Evolutionary conservation across 2,329 filamentous ascomycete genomes (phyloP).

Genomic region (Fonsecaea erecta): DNA sequence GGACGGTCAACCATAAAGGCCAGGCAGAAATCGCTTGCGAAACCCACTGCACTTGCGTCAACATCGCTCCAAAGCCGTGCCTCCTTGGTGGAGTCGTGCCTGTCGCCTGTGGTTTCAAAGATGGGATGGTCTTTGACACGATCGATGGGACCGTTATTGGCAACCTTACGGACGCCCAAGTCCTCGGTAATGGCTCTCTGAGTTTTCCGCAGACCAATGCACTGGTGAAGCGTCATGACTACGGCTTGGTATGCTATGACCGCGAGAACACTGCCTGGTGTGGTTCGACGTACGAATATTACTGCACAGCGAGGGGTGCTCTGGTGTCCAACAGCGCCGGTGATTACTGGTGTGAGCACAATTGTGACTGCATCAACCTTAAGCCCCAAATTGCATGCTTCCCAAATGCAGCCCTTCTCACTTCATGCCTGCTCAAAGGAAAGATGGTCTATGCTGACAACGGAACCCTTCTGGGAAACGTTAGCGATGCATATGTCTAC

Average conservation of each 20-base stretch:
- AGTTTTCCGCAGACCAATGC: neutral
- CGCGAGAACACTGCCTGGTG: neutral
- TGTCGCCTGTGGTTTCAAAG: neutral
- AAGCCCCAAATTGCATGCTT: neutral
- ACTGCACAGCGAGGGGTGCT: neutral
- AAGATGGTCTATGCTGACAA: slow-evolving; percentile 2
- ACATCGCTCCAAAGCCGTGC: slow-evolving; percentile 4
- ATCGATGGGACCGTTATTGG: slow-evolving; percentile 9
- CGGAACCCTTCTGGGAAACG: slow-evolving; percentile 8
- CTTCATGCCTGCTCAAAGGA: neutral
- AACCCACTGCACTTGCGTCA: neutral
- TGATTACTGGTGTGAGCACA: neutral
- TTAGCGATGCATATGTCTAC: slow-evolving; percentile 13
- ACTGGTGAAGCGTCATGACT: neutral
- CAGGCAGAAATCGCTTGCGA: neutral
- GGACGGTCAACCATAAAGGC: neutral
- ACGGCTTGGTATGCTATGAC: neutral
- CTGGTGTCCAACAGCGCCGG: neutral
- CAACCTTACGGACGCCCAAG: slow-evolving; percentile 5
- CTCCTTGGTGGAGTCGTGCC: neutral
- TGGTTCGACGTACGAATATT: neutral
- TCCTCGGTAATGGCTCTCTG: neutral
- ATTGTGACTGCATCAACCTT: neutral
- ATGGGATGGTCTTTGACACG: neutral
- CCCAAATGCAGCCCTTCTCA: slow-evolving; percentile 49